These are phyloP conservation scores for Cornus suecica DNA, from an alignment of 148 eudicot genomes.

Conservation along the genomic window DNA sequence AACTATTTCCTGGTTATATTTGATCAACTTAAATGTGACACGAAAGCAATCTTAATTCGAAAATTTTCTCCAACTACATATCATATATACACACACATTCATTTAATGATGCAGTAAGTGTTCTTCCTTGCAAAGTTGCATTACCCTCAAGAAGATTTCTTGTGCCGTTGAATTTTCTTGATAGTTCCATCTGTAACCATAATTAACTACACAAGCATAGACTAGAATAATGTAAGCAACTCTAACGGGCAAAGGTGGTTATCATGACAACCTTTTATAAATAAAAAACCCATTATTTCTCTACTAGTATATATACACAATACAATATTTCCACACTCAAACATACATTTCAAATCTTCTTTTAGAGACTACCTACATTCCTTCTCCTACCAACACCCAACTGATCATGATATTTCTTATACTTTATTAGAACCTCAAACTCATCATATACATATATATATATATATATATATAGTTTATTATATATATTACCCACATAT, in stretches of 20 bases:
- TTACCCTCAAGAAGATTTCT: slow-evolving; percentile 47
- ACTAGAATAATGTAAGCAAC: slow-evolving; percentile 24
- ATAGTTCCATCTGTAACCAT: slow-evolving; percentile 25
- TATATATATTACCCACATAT: not conserved
- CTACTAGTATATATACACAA: not conserved
- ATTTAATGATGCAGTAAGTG: too few species aligned
- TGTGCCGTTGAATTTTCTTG: slow-evolving; percentile 63
- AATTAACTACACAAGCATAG: slow-evolving; percentile 26
- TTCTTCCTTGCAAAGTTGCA: too few species aligned
- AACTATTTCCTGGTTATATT: too few species aligned
- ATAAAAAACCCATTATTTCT: slow-evolving; percentile 11
- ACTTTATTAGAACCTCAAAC: not conserved
- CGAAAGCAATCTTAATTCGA: too few species aligned
- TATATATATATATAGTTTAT: not conserved
- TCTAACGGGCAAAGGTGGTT: slow-evolving; percentile 17
- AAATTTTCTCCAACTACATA: too few species aligned
- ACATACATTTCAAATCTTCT: slow-evolving; percentile 8
- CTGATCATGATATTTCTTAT: not conserved
- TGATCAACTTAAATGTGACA: too few species aligned
- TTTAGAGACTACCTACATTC: slow-evolving; percentile 3
- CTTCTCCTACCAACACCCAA: slow-evolving; percentile 4
- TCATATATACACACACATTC: too few species aligned
- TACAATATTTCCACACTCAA: not conserved
- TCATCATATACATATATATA: not conserved
- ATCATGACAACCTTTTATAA: slow-evolving; percentile 17